Base-by-base conservation (phyloP, 2,329 filamentous ascomycete species). In the Penicillium crustosum region DNA sequence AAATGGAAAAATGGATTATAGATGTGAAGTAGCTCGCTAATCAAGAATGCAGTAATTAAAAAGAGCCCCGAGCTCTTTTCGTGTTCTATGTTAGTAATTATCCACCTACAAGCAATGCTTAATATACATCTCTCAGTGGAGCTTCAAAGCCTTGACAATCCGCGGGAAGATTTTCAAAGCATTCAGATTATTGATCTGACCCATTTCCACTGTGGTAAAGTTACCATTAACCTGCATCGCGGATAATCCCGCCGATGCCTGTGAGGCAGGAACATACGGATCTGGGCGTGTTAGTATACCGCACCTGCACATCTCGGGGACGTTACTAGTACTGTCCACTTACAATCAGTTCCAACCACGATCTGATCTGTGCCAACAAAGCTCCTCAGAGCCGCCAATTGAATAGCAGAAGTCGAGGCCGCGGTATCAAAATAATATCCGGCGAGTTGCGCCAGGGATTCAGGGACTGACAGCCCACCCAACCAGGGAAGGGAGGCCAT, bases 271-370 rank as follows among this genome's bases (percentile, higher is more conserved):
- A 2, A 67, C 54, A 48, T 67, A 69, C 6, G 68, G 63, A 57
- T 65, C 66, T 68, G 25, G 9, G n/a, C 9, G 36, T 2, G 15
- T 55, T 41, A 55, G 44, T 43, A 55, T 42, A 55, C 17, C 33
- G 53, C 17, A 31, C 15, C 13, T 17, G 19, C 29, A 49, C 27
- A 2, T 49, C n/a, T 27, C 27, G 9, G 19, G 1, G 21, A 1
- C 19, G 4, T 21, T 5, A 25, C 25, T 23, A 8, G 23, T 21
- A 27, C 5, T 27, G 27, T 8, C 33, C 8, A 59, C 62, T 53
- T 45, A 71, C 69, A 70, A 53, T 70, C 67, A 8, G 62, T 67
- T 6, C 67, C 69, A 21, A 62, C 67, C 36, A 70, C 38, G 15
- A 70, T 58, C 19, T 55, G 55, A 17, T 59, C 59, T 1, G 58